A percentile compares a stretch with the other conserved stretches of the same genome.
Conservation (phyloP, 2,329 filamentous ascomycete genomes). For the Microsporum canis region DNA sequence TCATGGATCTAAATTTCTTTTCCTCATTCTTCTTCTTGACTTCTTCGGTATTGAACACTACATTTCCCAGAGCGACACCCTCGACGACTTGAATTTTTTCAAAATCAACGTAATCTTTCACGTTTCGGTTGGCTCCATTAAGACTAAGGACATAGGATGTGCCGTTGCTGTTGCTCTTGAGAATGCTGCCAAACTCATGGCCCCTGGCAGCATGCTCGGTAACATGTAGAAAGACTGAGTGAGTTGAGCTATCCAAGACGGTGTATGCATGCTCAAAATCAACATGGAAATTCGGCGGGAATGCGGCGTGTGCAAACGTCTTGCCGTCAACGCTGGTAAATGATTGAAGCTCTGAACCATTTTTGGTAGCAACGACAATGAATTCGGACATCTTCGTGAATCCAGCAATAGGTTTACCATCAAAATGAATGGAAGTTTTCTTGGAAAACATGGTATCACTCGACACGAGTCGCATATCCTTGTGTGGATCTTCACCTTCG, state of each 20-base stretch:
- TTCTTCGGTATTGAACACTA: conserved; percentile 63
- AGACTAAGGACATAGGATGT: conserved; percentile 86
- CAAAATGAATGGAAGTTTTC: conserved; percentile 49
- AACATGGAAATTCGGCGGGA: conserved; percentile 74
- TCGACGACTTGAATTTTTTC: conserved; percentile 91
- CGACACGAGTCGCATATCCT: conserved; percentile 58
- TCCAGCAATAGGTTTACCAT: conserved; percentile 56
- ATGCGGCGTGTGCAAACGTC: conserved; percentile 69
- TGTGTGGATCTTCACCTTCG: conserved; percentile 51
- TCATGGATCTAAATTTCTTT: conserved; percentile 80
- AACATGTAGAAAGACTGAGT: conserved; percentile 89
- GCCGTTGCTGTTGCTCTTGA: conserved; percentile 98
- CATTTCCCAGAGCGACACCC: conserved; percentile 77
- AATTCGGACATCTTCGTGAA: conserved; percentile 97
- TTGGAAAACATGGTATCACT: conserved; percentile 68
- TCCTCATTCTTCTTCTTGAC: conserved; percentile 48
- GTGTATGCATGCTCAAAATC: conserved; percentile 75
- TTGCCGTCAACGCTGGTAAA: conserved; percentile 76
- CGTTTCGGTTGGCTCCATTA: conserved; percentile 68
- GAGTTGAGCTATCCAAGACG: conserved; percentile 85
- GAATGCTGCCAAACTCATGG: conserved; percentile 67
- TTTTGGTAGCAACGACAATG: conserved; percentile 72
- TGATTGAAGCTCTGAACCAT: conserved; percentile 55
- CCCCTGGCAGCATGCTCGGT: conserved; percentile 57
- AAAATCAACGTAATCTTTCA: conserved; percentile 74